Percentiles rank a stretch among this genome's conserved stretches.
phyloP scores from a whole-genome alignment of 2,329 filamentous ascomycete species.

The Cytospora paraplurivora region DNA sequence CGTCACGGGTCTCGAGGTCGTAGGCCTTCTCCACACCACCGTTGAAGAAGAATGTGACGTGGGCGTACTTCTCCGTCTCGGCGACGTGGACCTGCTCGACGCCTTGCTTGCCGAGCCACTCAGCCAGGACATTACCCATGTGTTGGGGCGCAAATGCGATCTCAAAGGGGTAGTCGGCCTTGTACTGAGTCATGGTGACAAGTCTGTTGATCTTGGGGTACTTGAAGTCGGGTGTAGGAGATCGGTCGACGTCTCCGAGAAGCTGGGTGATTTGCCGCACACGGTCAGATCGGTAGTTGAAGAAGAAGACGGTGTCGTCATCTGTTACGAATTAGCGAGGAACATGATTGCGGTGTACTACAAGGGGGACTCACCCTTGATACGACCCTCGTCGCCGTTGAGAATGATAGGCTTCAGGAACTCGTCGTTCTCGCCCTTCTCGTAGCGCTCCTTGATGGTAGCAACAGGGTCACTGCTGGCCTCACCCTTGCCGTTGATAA shows the following conservation, averaged over 20 bases:
- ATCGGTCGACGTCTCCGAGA: slow-evolving; percentile 88
- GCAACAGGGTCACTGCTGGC: slow-evolving; percentile 80
- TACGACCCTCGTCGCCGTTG: slow-evolving; percentile 79
- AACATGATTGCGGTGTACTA: not conserved
- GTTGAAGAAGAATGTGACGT: slow-evolving; percentile 99
- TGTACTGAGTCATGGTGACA: slow-evolving; percentile 99
- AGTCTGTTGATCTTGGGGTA: slow-evolving; percentile 84
- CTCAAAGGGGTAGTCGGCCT: slow-evolving; percentile 88
- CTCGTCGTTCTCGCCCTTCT: slow-evolving; percentile 88
- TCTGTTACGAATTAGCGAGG: slow-evolving; percentile 53
- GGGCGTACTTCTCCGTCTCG: slow-evolving; percentile 99
- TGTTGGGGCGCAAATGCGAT: slow-evolving; percentile 91
- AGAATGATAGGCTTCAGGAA: slow-evolving; percentile 98
- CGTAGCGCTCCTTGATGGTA: slow-evolving; percentile 85
- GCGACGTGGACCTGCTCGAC: slow-evolving; percentile 94
- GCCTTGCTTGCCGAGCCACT: slow-evolving; percentile 89
- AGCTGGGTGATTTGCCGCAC: slow-evolving; percentile 96
- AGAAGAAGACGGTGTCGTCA: slow-evolving; percentile 95
- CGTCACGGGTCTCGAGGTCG: slow-evolving; percentile 85
- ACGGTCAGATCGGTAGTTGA: slow-evolving; percentile 99
- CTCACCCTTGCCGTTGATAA: slow-evolving; percentile 86
- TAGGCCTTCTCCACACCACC: slow-evolving; percentile 97
- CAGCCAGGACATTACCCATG: slow-evolving; percentile 98
- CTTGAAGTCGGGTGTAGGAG: slow-evolving; percentile 84
- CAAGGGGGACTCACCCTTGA: slow-evolving; percentile 66